phyloP scores from a whole-genome alignment of 1,139 yeast species.

The Taiozyma sp. region DNA sequence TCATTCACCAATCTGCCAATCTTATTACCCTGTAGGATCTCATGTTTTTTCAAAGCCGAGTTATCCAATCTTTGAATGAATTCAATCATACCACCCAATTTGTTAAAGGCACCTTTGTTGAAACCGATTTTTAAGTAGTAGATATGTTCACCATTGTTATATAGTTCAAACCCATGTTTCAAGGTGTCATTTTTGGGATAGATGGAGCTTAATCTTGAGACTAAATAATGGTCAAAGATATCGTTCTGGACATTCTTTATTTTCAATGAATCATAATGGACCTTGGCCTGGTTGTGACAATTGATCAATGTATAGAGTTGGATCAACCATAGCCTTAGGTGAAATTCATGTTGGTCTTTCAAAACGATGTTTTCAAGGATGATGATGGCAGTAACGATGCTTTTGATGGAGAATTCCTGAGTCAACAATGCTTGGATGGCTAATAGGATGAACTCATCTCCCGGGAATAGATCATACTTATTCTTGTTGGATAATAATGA shows the following conservation, averaged over 20 bases:
- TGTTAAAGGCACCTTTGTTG: conserved; percentile 50
- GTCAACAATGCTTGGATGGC: conserved; percentile 33
- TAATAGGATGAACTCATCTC: conserved; percentile 58
- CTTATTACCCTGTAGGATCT: conserved; percentile 35
- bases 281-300: conserved; percentile 43
- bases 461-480: conserved; percentile 59
- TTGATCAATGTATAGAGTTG: conserved; percentile 61
- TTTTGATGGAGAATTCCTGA: conserved; percentile 15
- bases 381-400: conserved; percentile 30
- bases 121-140: conserved; percentile 46
- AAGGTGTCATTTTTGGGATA: conserved; percentile 28
- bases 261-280: conserved; percentile 49
- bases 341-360: conserved; percentile 61
- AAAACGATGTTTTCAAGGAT: conserved; percentile 44
- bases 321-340: conserved; percentile 65
- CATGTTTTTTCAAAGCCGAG: conserved; percentile 32
- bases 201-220: conserved; percentile 42
- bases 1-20: conserved; percentile 32
- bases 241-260: conserved; percentile 81
- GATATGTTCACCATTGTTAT: conserved; percentile 48
- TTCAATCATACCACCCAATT: conserved; percentile 55
- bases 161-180: conserved; percentile 32
- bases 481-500: conserved; percentile 33
- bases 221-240: conserved; percentile 56
- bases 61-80: conserved; percentile 38